Percentiles rank a stretch among this genome's conserved stretches.
Evolutionary conservation across 108 stramenopile genomes (phyloP).

Genomic region (Heterococcus sp.): DNA sequence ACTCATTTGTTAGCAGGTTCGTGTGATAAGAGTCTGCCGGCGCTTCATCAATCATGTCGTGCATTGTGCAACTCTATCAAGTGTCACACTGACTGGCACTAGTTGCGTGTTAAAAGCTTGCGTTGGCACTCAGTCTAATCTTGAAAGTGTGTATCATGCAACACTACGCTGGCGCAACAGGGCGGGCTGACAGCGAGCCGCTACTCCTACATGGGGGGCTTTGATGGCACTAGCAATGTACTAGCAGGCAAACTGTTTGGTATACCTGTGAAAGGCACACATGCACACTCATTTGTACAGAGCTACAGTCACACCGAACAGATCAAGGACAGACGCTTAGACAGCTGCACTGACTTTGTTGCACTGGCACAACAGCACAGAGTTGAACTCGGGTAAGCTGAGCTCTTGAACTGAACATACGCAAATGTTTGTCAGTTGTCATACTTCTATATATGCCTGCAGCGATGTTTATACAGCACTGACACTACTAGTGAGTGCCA

Average conservation of each 20-base stretch:
- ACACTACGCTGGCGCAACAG: constrained; percentile 80
- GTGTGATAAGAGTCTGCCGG: neutral
- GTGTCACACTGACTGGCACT: neutral
- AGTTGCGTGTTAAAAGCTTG: neutral
- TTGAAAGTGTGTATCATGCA: neutral
- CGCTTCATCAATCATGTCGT: neutral
- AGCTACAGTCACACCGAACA: constrained; percentile 60
- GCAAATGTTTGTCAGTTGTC: neutral
- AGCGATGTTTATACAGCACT: neutral
- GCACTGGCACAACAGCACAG: neutral
- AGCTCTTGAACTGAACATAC: neutral
- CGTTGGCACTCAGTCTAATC: neutral
- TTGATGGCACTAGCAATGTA: constrained; percentile 91
- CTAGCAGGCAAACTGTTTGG: constrained; percentile 81
- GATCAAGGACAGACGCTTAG: constrained; percentile 38
- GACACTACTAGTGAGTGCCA: neutral
- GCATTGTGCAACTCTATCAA: neutral
- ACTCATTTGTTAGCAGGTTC: neutral
- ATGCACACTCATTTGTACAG: constrained; percentile 95
- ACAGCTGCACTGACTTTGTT: constrained; percentile 19
- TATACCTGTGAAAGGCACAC: constrained; percentile 82
- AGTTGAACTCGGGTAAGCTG: neutral
- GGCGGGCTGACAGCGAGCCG: constrained; percentile 82
- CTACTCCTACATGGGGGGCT: constrained; percentile 89
- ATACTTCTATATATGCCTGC: neutral